Evolutionary conservation across 2,329 filamentous ascomycete genomes (phyloP).

Genomic region (Westerdykella aurantiaca): DNA sequence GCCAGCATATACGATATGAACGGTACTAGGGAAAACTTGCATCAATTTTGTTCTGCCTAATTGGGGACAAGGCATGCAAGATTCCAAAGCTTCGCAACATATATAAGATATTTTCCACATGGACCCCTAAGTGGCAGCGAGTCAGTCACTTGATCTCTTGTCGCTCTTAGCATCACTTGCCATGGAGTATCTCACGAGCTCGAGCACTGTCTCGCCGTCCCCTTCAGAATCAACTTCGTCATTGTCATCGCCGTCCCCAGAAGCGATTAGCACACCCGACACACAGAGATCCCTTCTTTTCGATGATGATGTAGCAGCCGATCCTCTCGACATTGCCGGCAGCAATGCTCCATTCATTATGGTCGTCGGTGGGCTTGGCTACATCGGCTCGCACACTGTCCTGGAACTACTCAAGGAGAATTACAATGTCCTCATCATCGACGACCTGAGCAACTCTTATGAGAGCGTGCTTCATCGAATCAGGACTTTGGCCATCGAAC

Average conservation of each 20-base stretch:
- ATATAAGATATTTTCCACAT: slow-evolving; percentile 34
- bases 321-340: slow-evolving; percentile 38
- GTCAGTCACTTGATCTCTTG: slow-evolving; percentile 14
- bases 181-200: slow-evolving; percentile 19
- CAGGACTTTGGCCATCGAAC: slow-evolving; percentile 29
- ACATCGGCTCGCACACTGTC: slow-evolving; percentile 53
- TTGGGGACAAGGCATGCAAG: slow-evolving; percentile 18
- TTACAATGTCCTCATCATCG: slow-evolving; percentile 48
- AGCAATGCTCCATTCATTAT: slow-evolving; percentile 41
- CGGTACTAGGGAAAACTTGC: slow-evolving; percentile 27
- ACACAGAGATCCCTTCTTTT: slow-evolving; percentile 44
- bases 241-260: slow-evolving; percentile 20
- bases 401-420: slow-evolving; percentile 51
- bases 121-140: slow-evolving; percentile 13
- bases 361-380: slow-evolving; percentile 51
- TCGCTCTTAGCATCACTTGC: slow-evolving; percentile 9
- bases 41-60: slow-evolving; percentile 31
- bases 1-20: slow-evolving; percentile 31
- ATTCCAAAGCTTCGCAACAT: slow-evolving; percentile 13
- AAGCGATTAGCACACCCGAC: slow-evolving; percentile 39
- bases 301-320: slow-evolving; percentile 43
- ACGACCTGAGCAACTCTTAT: slow-evolving; percentile 44
- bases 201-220: slow-evolving; percentile 14
- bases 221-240: slow-evolving; percentile 27
- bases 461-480: slow-evolving; percentile 36